Evolutionary conservation across 495 filamentous ascomycete species (phyloP), one percentile per base, ranked within the genome.

Genomic region (Penicillium herquei): DNA sequence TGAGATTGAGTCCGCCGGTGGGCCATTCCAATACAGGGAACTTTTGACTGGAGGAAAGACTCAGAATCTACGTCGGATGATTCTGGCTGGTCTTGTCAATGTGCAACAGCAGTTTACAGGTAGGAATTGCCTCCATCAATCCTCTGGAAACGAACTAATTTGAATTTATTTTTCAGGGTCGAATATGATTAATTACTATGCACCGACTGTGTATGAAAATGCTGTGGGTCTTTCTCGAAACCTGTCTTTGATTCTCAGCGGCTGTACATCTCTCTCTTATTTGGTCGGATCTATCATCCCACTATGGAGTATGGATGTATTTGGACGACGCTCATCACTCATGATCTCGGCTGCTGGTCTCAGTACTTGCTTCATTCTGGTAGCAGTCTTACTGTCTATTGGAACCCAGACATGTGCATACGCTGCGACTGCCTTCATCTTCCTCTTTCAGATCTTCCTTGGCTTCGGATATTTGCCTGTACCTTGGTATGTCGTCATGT

Each of bases 141-240:
- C 17, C 21, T 6, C 6, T 3, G 21, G 10, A 5, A 16, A 33
- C 0, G 6, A 14, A 43, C 12, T 12, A 12, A 8, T 18, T 9
- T 26, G 7, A 49, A 9, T 16, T 53, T 17, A 55, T 17, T 3
- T n/a, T 4, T 6, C 34, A 50, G 81, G 82, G 6, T 76, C 77
- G 6, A 85, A 82, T 51, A 77, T 85, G 70, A 78, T 85, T 40
- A 81, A 76, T 18, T 76, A 76, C 54, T 74, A 76, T 50, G 70
- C 65, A 0, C 70, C 71, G 0, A 61, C 64, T 16, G 73, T 87
- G 17, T 83, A 82, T 47, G 69, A 76, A 35, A 66, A 72, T 7
- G 78, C 72, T 16, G 74, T 87, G 62, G 75, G 78, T 13, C 71
- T 85, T 42, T 73, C 71, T 30, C 74, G 76, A 6, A 76, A 80